Conservation (phyloP, 139 green algal species). For the Chlamydomonas asymmetrica region DNA sequence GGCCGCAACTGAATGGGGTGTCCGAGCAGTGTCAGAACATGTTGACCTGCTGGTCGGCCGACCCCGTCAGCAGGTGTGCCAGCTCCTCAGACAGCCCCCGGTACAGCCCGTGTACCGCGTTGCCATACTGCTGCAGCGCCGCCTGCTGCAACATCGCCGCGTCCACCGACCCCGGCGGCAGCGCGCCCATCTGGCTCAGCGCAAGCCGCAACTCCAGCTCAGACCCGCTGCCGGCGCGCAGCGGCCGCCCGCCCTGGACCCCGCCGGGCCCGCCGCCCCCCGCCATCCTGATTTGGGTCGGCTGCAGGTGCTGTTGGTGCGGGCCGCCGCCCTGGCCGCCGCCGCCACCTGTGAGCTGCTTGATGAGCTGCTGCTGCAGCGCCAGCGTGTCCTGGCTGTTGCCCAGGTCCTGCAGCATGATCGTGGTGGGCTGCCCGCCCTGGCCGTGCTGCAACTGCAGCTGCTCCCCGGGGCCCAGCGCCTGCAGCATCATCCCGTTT, state of each 20-base stretch:
- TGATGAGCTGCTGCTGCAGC: constrained; percentile 11
- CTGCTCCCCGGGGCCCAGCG: too few relatives aligned
- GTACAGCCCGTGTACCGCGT: constrained; percentile 11
- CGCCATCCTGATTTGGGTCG: too few relatives aligned
- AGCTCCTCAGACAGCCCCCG: constrained; percentile 24
- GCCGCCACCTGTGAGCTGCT: constrained; percentile 12
- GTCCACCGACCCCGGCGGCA: background rate
- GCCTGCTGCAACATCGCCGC: constrained; percentile 21
- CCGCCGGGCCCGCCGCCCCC: background rate
- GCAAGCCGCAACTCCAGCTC: too few relatives aligned
- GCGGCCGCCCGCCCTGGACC: background rate
- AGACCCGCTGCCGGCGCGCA: background rate
- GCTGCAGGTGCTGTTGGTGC: too few relatives aligned
- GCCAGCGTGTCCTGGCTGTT: background rate
- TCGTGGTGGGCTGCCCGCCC: too few relatives aligned
- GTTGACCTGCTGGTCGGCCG: too few relatives aligned
- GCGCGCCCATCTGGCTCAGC: too few relatives aligned
- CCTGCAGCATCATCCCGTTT: too few relatives aligned
- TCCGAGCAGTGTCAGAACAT: too few relatives aligned
- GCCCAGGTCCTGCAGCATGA: constrained; percentile 10
- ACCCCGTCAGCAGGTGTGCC: constrained; percentile 23
- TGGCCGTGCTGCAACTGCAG: background rate
- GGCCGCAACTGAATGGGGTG: too few relatives aligned
- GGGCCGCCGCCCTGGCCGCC: background rate
- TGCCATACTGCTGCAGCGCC: constrained; percentile 15